Conservation (phyloP, 2,329 filamentous ascomycete species). For the Colletotrichum sp. region DNA sequence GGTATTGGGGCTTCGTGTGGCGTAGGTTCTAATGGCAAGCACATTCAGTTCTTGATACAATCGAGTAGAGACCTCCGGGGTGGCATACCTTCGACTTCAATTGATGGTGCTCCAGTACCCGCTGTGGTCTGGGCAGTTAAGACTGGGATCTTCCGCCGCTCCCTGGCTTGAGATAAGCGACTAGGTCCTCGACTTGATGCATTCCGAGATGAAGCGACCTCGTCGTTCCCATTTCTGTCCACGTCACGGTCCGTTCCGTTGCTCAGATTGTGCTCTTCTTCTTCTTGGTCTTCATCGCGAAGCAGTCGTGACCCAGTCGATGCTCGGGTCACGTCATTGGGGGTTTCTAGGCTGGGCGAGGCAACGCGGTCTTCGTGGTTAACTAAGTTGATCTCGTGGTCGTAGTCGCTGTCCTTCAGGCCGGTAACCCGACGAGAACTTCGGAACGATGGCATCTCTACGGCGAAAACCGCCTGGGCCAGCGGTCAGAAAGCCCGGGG, state of each 20-base stretch:
- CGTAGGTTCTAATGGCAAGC: background rate
- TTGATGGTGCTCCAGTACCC: conserved; percentile 14
- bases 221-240: background rate
- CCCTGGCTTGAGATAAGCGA: background rate
- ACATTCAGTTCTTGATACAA: background rate
- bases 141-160: background rate
- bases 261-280: background rate
- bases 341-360: conserved; percentile 2
- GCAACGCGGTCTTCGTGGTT: conserved; percentile 49
- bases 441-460: conserved; percentile 41
- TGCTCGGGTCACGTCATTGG: background rate
- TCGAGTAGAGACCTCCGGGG: too few species aligned
- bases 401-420: conserved; percentile 66
- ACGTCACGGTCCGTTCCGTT: background rate
- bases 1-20: background rate
- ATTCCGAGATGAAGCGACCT: background rate
- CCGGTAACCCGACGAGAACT: conserved; percentile 60
- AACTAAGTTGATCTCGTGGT: conserved; percentile 74
- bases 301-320: conserved; percentile 14
- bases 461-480: background rate
- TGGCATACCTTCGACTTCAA: conserved; percentile 19
- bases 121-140: background rate
- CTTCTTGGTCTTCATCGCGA: conserved; percentile 1
- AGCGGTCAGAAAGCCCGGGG: background rate
- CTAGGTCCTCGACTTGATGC: background rate